phyloP scores from a whole-genome alignment of 306 rosid genomes.

The Trichosanthes truncata region DNA sequence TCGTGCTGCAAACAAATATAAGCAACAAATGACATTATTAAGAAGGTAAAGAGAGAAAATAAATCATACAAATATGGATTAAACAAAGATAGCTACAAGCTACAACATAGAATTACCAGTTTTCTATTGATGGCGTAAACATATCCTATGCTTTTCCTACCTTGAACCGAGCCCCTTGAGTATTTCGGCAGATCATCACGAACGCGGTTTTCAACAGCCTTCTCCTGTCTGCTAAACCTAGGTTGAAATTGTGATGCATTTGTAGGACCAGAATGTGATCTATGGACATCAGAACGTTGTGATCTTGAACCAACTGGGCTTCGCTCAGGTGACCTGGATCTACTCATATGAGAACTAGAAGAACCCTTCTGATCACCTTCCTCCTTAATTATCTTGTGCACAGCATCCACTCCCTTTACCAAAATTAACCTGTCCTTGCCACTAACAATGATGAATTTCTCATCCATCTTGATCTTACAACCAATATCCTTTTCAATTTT shows the following conservation, averaged over 20 bases:
- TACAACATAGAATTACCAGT: constrained; percentile 62
- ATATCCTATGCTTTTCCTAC: constrained; percentile 93
- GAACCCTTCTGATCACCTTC: constrained; percentile 62
- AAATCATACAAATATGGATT: constrained; percentile 4
- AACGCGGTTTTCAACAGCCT: constrained; percentile 56
- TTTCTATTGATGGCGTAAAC: constrained; percentile 58
- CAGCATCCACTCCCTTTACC: constrained; percentile 90
- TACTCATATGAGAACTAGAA: constrained; percentile 53
- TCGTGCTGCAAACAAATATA: constrained; percentile 85
- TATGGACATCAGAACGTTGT: constrained; percentile 63
- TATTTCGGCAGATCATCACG: constrained; percentile 65
- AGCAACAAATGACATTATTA: constrained; percentile 38
- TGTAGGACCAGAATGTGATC: constrained; percentile 63
- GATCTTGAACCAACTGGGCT: constrained; percentile 64
- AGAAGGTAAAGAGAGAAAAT: constrained; percentile 15
- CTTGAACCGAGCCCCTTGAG: constrained; percentile 89
- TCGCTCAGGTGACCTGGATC: constrained; percentile 87
- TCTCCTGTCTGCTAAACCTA: constrained; percentile 78
- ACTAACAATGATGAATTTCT: constrained; percentile 78
- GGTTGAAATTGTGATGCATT: constrained; percentile 56
- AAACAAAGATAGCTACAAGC: constrained; percentile 30
- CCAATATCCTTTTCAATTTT: constrained; percentile 85
- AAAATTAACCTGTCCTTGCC: constrained; percentile 84
- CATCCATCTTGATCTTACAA: constrained; percentile 93
- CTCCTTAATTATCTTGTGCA: constrained; percentile 72